Percentiles rank a stretch among this genome's conserved stretches.
These are phyloP conservation scores for Neurospora sp. DNA, from an alignment of 495 filamentous ascomycete genomes.

Conservation along the genomic window DNA sequence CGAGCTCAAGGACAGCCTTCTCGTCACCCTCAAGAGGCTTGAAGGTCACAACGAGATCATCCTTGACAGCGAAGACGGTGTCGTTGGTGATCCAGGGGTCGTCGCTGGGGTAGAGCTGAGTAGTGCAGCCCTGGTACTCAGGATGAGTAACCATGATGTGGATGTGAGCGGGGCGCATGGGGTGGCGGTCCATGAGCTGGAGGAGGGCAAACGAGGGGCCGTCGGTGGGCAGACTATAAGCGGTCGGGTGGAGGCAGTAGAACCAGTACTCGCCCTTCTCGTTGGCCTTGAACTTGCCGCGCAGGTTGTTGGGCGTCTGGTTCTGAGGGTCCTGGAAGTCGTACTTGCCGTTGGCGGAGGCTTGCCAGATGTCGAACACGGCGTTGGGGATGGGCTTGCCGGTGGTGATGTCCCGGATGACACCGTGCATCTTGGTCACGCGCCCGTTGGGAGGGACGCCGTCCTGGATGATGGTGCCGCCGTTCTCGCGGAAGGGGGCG, in stretches of 20 bases:
- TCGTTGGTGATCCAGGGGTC: constrained; percentile 61
- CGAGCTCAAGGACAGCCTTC: constrained; percentile 60
- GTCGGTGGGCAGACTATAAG: constrained; percentile 70
- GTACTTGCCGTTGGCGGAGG: constrained; percentile 75
- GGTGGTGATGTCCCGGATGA: constrained; percentile 61
- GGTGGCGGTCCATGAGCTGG: constrained; percentile 63
- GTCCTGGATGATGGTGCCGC: constrained; percentile 61
- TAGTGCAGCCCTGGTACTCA: constrained; percentile 56
- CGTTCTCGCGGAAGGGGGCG: constrained; percentile 64
- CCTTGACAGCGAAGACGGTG: constrained; percentile 74
- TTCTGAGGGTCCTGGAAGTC: constrained; percentile 77
- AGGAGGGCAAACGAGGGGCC: constrained; percentile 62
- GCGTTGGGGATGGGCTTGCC: constrained; percentile 58
- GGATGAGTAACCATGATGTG: constrained; percentile 61
- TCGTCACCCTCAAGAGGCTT: constrained; percentile 48
- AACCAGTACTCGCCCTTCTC: constrained; percentile 65
- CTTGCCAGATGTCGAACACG: constrained; percentile 81
- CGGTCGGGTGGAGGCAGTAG: constrained; percentile 76
- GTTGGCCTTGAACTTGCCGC: constrained; percentile 74
- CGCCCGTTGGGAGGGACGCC: constrained; percentile 48
- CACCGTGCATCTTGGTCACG: constrained; percentile 66
- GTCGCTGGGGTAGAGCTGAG: constrained; percentile 66
- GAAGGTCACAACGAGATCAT: constrained; percentile 66
- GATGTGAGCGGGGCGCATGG: constrained; percentile 77
- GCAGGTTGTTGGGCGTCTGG: constrained; percentile 71